Evolutionary conservation across 2,329 filamentous ascomycete species (phyloP).

Genomic region (Trichophyton equinum): DNA sequence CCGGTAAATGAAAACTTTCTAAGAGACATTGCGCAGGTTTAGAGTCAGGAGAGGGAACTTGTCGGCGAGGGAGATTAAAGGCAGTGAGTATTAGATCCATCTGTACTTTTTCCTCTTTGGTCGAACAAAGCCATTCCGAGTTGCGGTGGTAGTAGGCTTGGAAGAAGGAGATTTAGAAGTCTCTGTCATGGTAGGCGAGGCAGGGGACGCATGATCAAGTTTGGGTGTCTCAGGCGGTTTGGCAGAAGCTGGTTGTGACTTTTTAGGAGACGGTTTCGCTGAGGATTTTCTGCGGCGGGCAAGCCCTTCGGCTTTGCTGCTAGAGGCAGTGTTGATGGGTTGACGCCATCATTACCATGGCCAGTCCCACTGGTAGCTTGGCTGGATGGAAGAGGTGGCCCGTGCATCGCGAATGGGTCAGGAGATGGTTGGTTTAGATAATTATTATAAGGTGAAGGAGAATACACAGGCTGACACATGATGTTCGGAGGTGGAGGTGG

Average conservation of each 20-base stretch:
- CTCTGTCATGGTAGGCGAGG: background rate
- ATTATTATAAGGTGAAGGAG: slow-evolving; percentile 15
- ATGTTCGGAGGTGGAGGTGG: slow-evolving; percentile 14
- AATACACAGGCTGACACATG: slow-evolving; percentile 18
- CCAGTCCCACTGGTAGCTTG: slow-evolving; percentile 8
- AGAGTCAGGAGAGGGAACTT: background rate
- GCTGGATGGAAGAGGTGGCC: slow-evolving; percentile 10
- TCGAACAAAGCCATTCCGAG: background rate
- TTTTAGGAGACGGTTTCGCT: background rate
- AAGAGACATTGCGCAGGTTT: background rate
- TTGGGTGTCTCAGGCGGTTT: background rate
- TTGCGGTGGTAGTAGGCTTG: slow-evolving; percentile 9
- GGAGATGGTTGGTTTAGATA: slow-evolving; percentile 8
- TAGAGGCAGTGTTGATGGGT: background rate
- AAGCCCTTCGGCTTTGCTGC: background rate
- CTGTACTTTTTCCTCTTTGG: background rate
- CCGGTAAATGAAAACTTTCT: background rate
- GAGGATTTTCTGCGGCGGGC: background rate
- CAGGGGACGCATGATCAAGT: background rate
- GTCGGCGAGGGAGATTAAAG: slow-evolving; percentile 12
- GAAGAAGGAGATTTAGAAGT: slow-evolving; percentile 9
- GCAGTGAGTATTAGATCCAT: slow-evolving; percentile 18
- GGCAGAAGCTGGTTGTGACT: background rate
- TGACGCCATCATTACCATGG: slow-evolving; percentile 9
- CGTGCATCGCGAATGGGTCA: slow-evolving; percentile 12